These are phyloP conservation scores for Daldinia decipiens DNA, from an alignment of 495 filamentous ascomycete species.

Conservation along the genomic window DNA sequence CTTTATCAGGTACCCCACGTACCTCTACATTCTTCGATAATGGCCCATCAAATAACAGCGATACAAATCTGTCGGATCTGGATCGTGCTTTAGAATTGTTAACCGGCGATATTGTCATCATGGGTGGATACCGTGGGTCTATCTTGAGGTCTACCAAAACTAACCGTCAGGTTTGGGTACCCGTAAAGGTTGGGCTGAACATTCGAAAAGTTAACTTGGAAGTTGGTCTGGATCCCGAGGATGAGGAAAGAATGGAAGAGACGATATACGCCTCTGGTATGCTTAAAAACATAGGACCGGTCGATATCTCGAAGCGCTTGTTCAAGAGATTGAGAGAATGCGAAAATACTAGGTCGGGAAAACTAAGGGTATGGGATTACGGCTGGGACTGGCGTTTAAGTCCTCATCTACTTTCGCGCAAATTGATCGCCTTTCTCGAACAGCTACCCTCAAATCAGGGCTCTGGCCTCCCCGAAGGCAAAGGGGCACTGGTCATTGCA, in stretches of 20 bases:
- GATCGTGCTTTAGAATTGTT: constrained; percentile 74
- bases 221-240: constrained; percentile 82
- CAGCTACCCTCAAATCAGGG: constrained; percentile 77
- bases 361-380: constrained; percentile 84
- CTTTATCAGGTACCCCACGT: constrained; percentile 26
- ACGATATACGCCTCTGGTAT: constrained; percentile 85
- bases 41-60: constrained; percentile 18
- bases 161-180: constrained; percentile 88
- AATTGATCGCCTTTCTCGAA: constrained; percentile 76
- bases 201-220: constrained; percentile 92
- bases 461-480: constrained; percentile 55
- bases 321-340: constrained; percentile 80
- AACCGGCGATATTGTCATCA: constrained; percentile 84
- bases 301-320: constrained; percentile 85
- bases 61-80: constrained; percentile 56
- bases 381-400: constrained; percentile 96
- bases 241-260: constrained; percentile 86
- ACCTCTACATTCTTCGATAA: constrained; percentile 15
- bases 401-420: constrained; percentile 77
- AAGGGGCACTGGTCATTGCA: constrained; percentile 83
- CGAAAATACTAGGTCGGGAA: constrained; percentile 75
- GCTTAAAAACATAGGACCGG: constrained; percentile 87
- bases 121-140: constrained; percentile 93
- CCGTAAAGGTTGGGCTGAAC: constrained; percentile 92
- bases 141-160: constrained; percentile 85